These are phyloP conservation scores for Backusella tuberculispora DNA, from an alignment of 192 early-diverging fungal genomes.

Conservation along the genomic window DNA sequence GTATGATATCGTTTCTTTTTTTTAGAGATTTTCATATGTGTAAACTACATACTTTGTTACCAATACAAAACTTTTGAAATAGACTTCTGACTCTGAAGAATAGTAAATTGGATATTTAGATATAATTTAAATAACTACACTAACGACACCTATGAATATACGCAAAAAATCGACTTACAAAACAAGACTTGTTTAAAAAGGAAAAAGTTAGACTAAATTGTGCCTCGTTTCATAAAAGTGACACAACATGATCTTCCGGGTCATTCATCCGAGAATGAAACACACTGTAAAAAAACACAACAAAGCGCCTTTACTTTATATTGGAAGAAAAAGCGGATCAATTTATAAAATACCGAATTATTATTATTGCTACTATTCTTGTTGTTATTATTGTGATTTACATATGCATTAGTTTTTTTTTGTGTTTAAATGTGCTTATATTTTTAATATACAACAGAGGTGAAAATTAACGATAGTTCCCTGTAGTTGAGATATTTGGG, in stretches of 20 bases:
- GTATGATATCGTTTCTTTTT: no score
- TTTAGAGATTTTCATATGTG: neutral
- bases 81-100: neutral
- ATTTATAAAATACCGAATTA: neutral
- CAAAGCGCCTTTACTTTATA: neutral
- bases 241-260: slow-evolving; percentile 6
- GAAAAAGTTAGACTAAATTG: neutral
- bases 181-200: neutral
- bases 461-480: neutral
- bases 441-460: neutral
- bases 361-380: no score
- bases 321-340: neutral
- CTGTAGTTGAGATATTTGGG: neutral
- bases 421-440: neutral
- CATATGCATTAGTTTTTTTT: no score
- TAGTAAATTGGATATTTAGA: slow-evolving; percentile 2
- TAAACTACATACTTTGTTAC: neutral
- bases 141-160: neutral
- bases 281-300: no score
- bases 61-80: neutral
- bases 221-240: slow-evolving; percentile 15
- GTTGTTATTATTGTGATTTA: no score
- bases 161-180: neutral
- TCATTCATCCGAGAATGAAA: neutral
- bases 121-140: slow-evolving; percentile 6